These are phyloP conservation scores for Globisporangium carolinianum DNA, from an alignment of 352 stramenopile genomes.

Conservation along the genomic window DNA sequence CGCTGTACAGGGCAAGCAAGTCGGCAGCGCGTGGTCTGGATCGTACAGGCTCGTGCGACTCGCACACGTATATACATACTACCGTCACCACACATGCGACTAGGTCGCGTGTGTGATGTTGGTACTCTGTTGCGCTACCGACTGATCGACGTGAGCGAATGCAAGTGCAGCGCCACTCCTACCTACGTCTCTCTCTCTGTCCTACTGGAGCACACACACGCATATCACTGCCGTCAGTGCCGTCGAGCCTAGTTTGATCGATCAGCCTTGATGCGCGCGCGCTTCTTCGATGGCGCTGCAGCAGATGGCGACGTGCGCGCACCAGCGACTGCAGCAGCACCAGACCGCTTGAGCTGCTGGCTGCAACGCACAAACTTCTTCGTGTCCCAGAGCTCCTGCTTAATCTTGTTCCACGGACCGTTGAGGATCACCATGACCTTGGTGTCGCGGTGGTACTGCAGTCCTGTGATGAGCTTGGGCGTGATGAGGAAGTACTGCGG, in stretches of 20 bases:
- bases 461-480: slow-evolving; percentile 82
- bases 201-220: not conserved
- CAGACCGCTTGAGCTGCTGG: slow-evolving; percentile 25
- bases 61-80: not conserved
- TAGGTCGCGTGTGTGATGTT: no score
- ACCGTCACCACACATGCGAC: no score
- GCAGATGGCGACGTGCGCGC: not conserved
- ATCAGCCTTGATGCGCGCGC: slow-evolving; percentile 11
- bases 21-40: not conserved
- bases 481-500: slow-evolving; percentile 89
- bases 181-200: not conserved
- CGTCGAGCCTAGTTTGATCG: not conserved
- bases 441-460: slow-evolving; percentile 81
- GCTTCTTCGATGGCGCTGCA: slow-evolving; percentile 10
- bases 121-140: no score
- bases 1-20: slow-evolving; percentile 1
- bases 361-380: slow-evolving; percentile 39
- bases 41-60: not conserved
- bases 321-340: not conserved
- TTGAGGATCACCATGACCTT: slow-evolving; percentile 88
- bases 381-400: slow-evolving; percentile 66
- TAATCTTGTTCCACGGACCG: slow-evolving; percentile 76
- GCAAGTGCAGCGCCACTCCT: not conserved
- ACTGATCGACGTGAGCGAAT: not conserved
- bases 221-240: no score